Evolutionary conservation across 139 green algal species (phyloP), one percentile per base, ranked within the genome.

Genomic region (Edaphochlamys debaryana): DNA sequence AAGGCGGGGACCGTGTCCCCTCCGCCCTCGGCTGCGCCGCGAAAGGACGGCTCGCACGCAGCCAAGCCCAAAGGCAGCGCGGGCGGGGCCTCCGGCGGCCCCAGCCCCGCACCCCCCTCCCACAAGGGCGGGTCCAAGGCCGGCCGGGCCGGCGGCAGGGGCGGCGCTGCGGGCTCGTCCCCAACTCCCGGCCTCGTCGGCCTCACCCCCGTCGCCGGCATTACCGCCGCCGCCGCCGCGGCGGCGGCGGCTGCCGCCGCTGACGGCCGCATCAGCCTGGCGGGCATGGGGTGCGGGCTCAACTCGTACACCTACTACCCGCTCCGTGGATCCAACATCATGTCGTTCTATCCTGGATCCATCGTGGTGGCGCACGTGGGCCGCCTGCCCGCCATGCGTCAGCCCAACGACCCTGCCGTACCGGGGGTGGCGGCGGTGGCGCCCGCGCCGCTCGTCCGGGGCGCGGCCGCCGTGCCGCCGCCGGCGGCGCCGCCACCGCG

Each of bases 221-320:
- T 69, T 38, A 69, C 56, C 23, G 32, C 75, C 1, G 75, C 60
- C 17, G 60, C 60, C 27, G 75, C 75, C 17, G 75, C 75, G 58
- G 60, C 60, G 4, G 60, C 60, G 4, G n/a, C 60, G n/a, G 75
- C 75, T 41, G 75, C 60, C 38, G 75, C 60, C 75, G 75, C 75
- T n/a, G 20, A 71, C 41, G 75, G 75, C 41, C 60, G 40, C 9
- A 48, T 81, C 60, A 71, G 60, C 40, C 60, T 81, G 7, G 60
- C 60, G 2, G 75, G 60, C 20, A 30, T 81, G 6, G 75, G 75
- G 22, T 81, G 75, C 40, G 75, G 75, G 0, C 32, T 81, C 15
- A 71, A 62, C 30, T 22, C 54, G n/a, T 71, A 72, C 75, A 81
- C 75, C 13, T 81, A 81, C 58, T 81, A 81, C 60, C 75, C 75